Evolutionary conservation across 208 protist species (phyloP), one percentile per base, ranked within the genome.

Genomic region (Trypanosoma platydactyli): DNA sequence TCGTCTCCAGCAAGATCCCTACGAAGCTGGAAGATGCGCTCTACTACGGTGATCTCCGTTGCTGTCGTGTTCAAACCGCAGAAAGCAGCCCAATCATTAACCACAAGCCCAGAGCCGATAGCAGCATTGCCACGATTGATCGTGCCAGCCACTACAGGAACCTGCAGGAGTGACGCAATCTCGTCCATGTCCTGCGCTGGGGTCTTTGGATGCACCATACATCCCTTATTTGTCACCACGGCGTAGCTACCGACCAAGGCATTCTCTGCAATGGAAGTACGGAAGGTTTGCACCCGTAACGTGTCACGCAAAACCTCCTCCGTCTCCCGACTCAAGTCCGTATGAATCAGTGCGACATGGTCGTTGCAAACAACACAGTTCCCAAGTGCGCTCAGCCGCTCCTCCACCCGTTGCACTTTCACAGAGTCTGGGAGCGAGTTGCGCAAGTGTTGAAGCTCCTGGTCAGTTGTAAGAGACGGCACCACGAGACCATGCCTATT

Each of bases 281-380:
- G 86, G 86, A 99, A 99, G 6, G 99, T 98, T 76, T 99, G 98
- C 30, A 99, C 97, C 70, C 91, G 93, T 24, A 99, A 86, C 15
- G 96, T 94, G 79, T 99, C 98, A 29, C 92, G 86, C n/a, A 99
- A 94, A 65, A 99, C 98, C 74, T 99, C 99, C 82, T 99, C 98
- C 30, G 99, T 99, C 68, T 99, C 98, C 22, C 92, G 84, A 71
- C 99, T 99, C 16, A 99, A 60, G 56, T 99, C 99, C 42, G 99
- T 98, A 78, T 99, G 99, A 51, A 99, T 94, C 5, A 99, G 86
- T 4, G 99, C 99, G 35, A 99, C 98, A 73, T 99, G 97, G 76
- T 99, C 99, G 83, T 99, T 99, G 73, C 94, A 98, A 1, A 97
- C 96, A 53, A 99, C 98, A 53, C 94, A 96, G 81, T 99, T 99